A percentile compares a stretch with the other conserved stretches of the same genome.
These are phyloP conservation scores for Chaetoscypha palmicola DNA, from an alignment of 2,329 filamentous ascomycete species.

Conservation along the genomic window DNA sequence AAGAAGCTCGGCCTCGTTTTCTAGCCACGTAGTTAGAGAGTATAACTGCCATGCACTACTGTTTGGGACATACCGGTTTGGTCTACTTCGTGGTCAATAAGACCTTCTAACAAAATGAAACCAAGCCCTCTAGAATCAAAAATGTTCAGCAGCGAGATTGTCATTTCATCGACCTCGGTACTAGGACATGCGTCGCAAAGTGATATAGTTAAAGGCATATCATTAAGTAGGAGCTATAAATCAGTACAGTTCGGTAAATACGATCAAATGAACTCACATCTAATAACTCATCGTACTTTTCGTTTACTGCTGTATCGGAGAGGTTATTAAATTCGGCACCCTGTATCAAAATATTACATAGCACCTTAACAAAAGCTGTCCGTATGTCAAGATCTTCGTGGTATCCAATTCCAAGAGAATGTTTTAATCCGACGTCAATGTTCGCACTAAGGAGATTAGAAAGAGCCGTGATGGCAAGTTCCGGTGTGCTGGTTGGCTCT, in stretches of 20 bases:
- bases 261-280: constrained; percentile 37
- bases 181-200: constrained; percentile 62
- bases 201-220: constrained; percentile 55
- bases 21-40: constrained; percentile 30
- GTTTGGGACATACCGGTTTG: constrained; percentile 45
- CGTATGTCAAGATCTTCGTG: constrained; percentile 64
- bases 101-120: constrained; percentile 56
- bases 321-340: constrained; percentile 65
- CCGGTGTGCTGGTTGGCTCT: constrained; percentile 48
- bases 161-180: constrained; percentile 61
- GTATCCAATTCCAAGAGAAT: constrained; percentile 63
- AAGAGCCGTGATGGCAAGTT: constrained; percentile 59
- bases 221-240: constrained; percentile 49
- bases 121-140: constrained; percentile 59
- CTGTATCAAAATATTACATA: constrained; percentile 65
- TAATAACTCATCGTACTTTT: constrained; percentile 61
- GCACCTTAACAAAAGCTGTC: constrained; percentile 62
- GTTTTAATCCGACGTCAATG: constrained; percentile 64
- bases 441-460: constrained; percentile 65
- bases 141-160: constrained; percentile 60
- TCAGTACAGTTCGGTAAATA: constrained; percentile 6
- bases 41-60: too few relatives aligned
- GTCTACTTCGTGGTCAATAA: constrained; percentile 63
- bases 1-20: constrained; percentile 61
- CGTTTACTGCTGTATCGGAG: constrained; percentile 59